Percentiles rank a stretch among this genome's conserved stretches.
Conservation (phyloP, 2,329 filamentous ascomycete species). For the Epichloe amarillans region DNA sequence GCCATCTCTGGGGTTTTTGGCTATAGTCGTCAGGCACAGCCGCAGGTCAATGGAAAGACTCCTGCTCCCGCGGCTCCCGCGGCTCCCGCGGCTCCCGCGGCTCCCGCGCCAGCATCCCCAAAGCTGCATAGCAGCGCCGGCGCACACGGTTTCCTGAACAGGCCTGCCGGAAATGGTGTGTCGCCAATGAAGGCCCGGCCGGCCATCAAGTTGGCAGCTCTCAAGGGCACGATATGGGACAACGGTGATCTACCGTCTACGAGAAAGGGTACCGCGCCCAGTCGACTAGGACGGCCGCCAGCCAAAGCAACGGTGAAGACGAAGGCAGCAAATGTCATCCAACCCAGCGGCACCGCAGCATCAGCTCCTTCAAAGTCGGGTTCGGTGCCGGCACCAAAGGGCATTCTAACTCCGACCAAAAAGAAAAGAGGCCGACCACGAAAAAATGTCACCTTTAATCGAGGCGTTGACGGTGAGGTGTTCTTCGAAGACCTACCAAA, state of each 20-base stretch:
- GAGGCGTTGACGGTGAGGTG: slow-evolving; percentile 27
- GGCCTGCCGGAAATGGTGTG: slow-evolving; percentile 3
- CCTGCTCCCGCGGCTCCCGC: neutral
- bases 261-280: slow-evolving; percentile 9
- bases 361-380: slow-evolving; percentile 1
- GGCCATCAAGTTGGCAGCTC: slow-evolving; percentile 23
- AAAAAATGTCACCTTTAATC: slow-evolving; percentile 43
- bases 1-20: slow-evolving; percentile 18
- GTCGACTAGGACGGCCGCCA: neutral
- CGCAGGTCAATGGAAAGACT: slow-evolving; percentile 5
- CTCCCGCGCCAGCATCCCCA: neutral
- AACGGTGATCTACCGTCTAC: slow-evolving; percentile 12
- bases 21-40: slow-evolving; percentile 9
- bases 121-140: neutral
- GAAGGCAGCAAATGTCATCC: neutral
- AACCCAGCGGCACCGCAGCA: neutral
- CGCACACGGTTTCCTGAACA: slow-evolving; percentile 1
- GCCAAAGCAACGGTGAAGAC: neutral
- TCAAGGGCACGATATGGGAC: slow-evolving; percentile 26
- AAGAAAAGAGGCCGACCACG: slow-evolving; percentile 27
- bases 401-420: slow-evolving; percentile 40
- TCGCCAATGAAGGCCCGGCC: slow-evolving; percentile 9
- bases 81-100: neutral
- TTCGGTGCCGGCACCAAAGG: slow-evolving; percentile 27
- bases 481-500: slow-evolving; percentile 39